Base-by-base conservation (phyloP, 2,329 filamentous ascomycete species). In the Sclerotinia glacialis region DNA sequence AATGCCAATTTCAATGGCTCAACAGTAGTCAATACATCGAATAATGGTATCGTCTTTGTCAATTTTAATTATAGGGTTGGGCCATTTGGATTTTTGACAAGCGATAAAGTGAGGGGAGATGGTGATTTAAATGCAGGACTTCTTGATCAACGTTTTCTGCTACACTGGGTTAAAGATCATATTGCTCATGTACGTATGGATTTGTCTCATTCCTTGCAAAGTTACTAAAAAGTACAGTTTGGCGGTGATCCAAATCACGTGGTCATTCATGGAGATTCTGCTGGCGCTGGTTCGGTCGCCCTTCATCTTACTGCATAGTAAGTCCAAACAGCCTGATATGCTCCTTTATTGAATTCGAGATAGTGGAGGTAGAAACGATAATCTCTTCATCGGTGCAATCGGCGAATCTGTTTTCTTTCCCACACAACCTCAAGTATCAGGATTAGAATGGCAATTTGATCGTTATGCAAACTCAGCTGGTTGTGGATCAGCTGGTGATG, bases 51-150 rank as follows among this genome's bases (percentile, higher is more conserved):
- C 58, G 77, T 88, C 18, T 80, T 85, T 64, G 84, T 88, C 59
- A 84, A 83, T 71, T 86, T 88, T 74, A 86, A 87, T 76, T 88
- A 88, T 72, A 82, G 87, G 8, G 83, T 90, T 8, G 86, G 86
- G 0, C 77, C 85, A 0, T 84, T 84, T 71, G 88, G 87, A 0
- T 90, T 89, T 70, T 79, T 90, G 1, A 83, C 85, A 0, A 82
- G 85, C 56, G 81, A 85, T 49, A 78, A 82, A 40, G 79, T 89
- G 12, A 80, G 81, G 47, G 73, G 78, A 6, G 78, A 85, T 69
- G 87, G 87, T 0, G 80, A 83, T 59, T 78, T 89, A 11, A 90
- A 91, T 72, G 85, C 78, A 2, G 88, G 88, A 0, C 75, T 90
- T 9, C 78, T 89, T 3, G 88, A 91, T 71, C 86, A 90, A 76